Conservation (phyloP, 257 asterid species). For the Vinca minor region DNA sequence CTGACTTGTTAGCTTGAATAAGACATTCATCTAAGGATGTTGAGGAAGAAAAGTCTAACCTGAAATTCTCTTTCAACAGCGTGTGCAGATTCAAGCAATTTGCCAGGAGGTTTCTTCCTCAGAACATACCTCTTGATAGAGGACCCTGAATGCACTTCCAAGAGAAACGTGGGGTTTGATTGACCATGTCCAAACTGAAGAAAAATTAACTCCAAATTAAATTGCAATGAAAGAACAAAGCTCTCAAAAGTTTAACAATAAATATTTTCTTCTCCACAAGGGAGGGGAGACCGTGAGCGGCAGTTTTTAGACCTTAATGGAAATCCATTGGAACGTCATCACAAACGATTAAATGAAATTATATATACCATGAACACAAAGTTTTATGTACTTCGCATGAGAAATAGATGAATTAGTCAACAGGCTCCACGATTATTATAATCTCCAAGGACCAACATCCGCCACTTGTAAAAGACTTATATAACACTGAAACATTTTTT, state of each 20-base stretch:
- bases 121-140: slow-evolving; percentile 56
- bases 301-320: not conserved
- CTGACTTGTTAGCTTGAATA: not conserved
- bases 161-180: slow-evolving; percentile 83
- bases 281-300: not conserved
- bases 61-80: slow-evolving; percentile 92
- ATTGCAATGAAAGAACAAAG: not conserved
- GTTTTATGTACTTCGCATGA: not conserved
- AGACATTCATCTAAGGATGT: slow-evolving; percentile 1
- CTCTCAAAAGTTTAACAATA: not conserved
- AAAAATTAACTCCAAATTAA: slow-evolving; percentile 8
- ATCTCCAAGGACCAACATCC: not conserved
- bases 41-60: slow-evolving; percentile 31
- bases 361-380: not conserved
- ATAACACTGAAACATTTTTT: too few relatives aligned
- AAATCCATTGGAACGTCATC: not conserved
- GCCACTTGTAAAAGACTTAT: not conserved
- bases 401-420: not conserved
- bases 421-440: not conserved
- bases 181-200: slow-evolving; percentile 95
- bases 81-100: slow-evolving; percentile 82
- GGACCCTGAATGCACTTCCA: slow-evolving; percentile 62
- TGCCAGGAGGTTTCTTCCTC: slow-evolving; percentile 88
- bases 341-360: not conserved
- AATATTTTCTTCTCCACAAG: not conserved